Evolutionary conservation across 1,139 yeast genomes (phyloP), one percentile per base, ranked within the genome.

Genomic region (Casaregolazyma lundiana): DNA sequence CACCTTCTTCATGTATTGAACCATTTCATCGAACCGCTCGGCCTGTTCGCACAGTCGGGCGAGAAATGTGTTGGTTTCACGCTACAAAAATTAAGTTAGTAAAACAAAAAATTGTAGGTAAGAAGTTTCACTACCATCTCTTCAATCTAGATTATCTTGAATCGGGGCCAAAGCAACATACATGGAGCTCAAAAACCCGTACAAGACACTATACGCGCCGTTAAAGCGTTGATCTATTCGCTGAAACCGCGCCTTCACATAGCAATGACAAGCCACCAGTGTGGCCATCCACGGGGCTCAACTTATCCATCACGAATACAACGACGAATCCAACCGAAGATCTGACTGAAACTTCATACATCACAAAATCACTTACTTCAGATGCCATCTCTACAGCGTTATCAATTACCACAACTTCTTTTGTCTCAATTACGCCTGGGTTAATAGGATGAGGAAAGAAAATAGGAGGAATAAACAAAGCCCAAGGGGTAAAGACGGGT

Each of bases 31-130:
- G 72, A 92, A 92, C 75, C 97, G 94, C 76, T 92, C 98, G 65
- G 98, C 97, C 78, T 92, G 97, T 76, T 90, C 97, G 68, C 97
- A 96, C 70, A 92, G 85, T 69, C 94, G 88, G 69, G 97, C 97
- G 68, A 90, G 84, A 72, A 89, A 89, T 66, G 90, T 95, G 64
- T 95, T 86, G 74, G 89, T 92, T 83, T 90, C 97, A 77, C 96
- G 94, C 71, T 90, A 78, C 20, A 42, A 26, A 26, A 16, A 38
- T n/a, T 22, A 26, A 6, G 45, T 43, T 41, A 41, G 44, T 21
- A 17, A 19, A 18, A 17, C 24, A 19, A 36, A n/a, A n/a, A n/a
- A n/a, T n/a, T n/a, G n/a, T n/a, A n/a, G n/a, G n/a, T n/a, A n/a
- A n/a, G n/a, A n/a, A n/a, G n/a, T n/a, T n/a, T n/a, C n/a, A n/a